Evolutionary conservation across 2,329 filamentous ascomycete species (phyloP).

Genomic region (Ramichloridium luteum): DNA sequence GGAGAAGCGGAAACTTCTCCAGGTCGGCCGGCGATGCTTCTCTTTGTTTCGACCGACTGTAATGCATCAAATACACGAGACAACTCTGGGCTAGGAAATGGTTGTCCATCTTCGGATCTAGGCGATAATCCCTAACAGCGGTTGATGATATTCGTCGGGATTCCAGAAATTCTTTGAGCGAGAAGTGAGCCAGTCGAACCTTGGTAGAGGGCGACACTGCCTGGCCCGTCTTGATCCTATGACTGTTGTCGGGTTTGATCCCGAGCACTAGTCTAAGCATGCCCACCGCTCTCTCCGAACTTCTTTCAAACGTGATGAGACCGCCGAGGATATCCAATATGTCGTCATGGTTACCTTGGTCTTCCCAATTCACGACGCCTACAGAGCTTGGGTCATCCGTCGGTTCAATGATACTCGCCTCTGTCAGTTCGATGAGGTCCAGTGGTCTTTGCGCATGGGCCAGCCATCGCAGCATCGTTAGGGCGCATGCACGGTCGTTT

Average conservation of each 20-base stretch:
- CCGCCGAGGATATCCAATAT: slow-evolving; percentile 8
- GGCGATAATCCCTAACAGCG: neutral
- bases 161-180: slow-evolving; percentile 12
- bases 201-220: no score
- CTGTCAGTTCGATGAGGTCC: slow-evolving; percentile 10
- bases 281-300: neutral
- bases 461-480: slow-evolving; percentile 11
- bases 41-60: no score
- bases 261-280: neutral
- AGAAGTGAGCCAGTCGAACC: slow-evolving; percentile 13
- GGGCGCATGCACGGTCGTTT: slow-evolving; percentile 4
- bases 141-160: slow-evolving; percentile 3
- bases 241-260: neutral
- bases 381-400: slow-evolving; percentile 3
- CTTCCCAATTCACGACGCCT: slow-evolving; percentile 5
- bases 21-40: no score
- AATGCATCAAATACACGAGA: slow-evolving; percentile 1
- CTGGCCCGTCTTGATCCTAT: neutral
- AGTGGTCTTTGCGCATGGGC: slow-evolving; percentile 10
- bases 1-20: no score
- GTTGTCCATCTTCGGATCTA: neutral
- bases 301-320: slow-evolving; percentile 4
- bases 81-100: neutral
- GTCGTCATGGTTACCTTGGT: slow-evolving; percentile 7
- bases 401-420: slow-evolving; percentile 9